phyloP scores from a whole-genome alignment of 257 asterid genomes.

The Leonotis leonurus region DNA sequence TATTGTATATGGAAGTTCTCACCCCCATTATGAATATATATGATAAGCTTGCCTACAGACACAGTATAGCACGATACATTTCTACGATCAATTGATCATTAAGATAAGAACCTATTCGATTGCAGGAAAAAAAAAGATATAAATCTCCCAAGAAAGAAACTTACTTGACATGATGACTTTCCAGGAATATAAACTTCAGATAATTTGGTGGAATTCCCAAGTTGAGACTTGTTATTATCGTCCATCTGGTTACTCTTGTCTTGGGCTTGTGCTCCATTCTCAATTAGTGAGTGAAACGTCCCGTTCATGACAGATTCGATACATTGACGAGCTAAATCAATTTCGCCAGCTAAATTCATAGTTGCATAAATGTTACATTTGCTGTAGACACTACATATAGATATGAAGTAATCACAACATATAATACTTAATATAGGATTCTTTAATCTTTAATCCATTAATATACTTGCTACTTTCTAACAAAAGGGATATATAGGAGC shows the following conservation, averaged over 20 bases:
- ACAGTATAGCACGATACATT: background rate
- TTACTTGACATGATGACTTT: constrained; percentile 33
- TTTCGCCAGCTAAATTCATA: constrained; percentile 21
- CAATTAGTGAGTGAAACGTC: background rate
- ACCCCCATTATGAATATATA: background rate
- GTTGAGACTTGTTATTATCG: background rate
- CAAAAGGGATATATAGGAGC: background rate
- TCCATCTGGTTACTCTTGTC: background rate
- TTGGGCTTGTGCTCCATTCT: constrained; percentile 8
- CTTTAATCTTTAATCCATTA: background rate
- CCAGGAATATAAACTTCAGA: constrained; percentile 23
- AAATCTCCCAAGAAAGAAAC: constrained; percentile 14
- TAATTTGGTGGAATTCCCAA: background rate
- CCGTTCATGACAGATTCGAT: constrained; percentile 18
- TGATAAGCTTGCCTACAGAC: background rate
- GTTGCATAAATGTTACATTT: background rate
- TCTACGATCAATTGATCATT: background rate
- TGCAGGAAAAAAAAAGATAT: background rate
- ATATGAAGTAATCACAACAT: background rate
- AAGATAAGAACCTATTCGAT: background rate
- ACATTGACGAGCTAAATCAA: constrained; percentile 28
- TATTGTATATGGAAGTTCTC: background rate
- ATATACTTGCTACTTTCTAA: too few relatives aligned
- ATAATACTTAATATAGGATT: background rate
- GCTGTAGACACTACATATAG: background rate